A percentile compares a stretch with the other conserved stretches of the same genome.
Evolutionary conservation across 768 basidiomycete species (phyloP).

Genomic region (Termitomyces heimii): DNA sequence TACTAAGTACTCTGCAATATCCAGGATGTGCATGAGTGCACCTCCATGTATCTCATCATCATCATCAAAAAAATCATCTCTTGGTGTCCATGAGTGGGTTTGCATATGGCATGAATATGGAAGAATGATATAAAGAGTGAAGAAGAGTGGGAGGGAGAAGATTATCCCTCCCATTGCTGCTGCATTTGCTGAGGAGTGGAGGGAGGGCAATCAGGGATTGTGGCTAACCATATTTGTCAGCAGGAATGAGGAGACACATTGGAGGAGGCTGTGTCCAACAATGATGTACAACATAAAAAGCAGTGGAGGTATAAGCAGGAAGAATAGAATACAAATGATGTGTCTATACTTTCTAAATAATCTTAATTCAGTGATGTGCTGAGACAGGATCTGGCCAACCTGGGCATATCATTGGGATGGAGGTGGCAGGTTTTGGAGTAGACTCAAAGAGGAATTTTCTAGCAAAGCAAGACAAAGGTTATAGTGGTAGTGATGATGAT

Average conservation of each 20-base stretch:
- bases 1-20: background rate
- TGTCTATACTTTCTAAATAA: background rate
- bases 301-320: slow-evolving; percentile 28
- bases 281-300: slow-evolving; percentile 24
- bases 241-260: slow-evolving; percentile 7
- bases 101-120: slow-evolving; percentile 5
- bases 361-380: background rate
- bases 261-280: slow-evolving; percentile 26
- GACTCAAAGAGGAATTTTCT: background rate
- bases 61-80: background rate
- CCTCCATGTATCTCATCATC: background rate
- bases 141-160: slow-evolving; percentile 25
- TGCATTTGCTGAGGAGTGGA: slow-evolving; percentile 24
- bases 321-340: slow-evolving; percentile 17
- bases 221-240: background rate
- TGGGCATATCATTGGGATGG: background rate
- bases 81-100: background rate
- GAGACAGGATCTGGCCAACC: background rate
- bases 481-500: background rate
- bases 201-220: slow-evolving; percentile 14
- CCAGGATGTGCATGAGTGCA: background rate
- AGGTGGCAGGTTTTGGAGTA: background rate
- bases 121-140: slow-evolving; percentile 25
- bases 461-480: background rate
- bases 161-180: slow-evolving; percentile 28